These are phyloP conservation scores for Aspergillus quadrilineatus DNA, from an alignment of 2,329 filamentous ascomycete genomes.

Conservation along the genomic window DNA sequence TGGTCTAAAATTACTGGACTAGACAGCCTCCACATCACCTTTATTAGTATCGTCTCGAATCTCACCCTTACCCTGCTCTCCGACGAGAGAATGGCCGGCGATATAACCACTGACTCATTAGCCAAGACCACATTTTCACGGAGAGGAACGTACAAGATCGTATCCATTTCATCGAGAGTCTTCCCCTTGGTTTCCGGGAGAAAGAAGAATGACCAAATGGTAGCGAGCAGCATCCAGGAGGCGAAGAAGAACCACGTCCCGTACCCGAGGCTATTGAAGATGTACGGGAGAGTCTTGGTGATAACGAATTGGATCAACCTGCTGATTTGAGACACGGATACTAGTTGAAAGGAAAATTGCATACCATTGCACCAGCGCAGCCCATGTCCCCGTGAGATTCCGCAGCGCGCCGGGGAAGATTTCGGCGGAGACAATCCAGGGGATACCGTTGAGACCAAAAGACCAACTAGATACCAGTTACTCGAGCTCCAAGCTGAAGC, in stretches of 20 bases:
- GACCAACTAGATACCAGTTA: slow-evolving; percentile 27
- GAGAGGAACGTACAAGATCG: neutral
- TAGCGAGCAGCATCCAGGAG: slow-evolving; percentile 38
- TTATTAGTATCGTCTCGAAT: too few species aligned
- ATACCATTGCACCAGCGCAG: slow-evolving; percentile 17
- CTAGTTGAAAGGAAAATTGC: neutral
- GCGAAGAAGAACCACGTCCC: slow-evolving; percentile 39
- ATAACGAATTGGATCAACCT: slow-evolving; percentile 31
- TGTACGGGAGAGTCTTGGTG: slow-evolving; percentile 42
- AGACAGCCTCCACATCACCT: too few species aligned
- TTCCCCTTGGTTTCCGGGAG: slow-evolving; percentile 23
- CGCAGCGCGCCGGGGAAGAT: slow-evolving; percentile 44
- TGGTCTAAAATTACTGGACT: too few species aligned
- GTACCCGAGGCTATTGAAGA: slow-evolving; percentile 41
- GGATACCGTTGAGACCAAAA: slow-evolving; percentile 42
- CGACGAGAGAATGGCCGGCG: neutral
- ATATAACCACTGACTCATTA: neutral
- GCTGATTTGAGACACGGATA: neutral
- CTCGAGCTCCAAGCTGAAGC: neutral
- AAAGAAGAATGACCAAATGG: slow-evolving; percentile 39
- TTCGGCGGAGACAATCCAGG: slow-evolving; percentile 47
- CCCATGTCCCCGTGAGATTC: slow-evolving; percentile 39
- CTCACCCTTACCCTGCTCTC: neutral
- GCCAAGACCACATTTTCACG: neutral
- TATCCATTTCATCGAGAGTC: slow-evolving; percentile 22